phyloP scores from a whole-genome alignment of 345 rosid species.

The Citrus inodora region DNA sequence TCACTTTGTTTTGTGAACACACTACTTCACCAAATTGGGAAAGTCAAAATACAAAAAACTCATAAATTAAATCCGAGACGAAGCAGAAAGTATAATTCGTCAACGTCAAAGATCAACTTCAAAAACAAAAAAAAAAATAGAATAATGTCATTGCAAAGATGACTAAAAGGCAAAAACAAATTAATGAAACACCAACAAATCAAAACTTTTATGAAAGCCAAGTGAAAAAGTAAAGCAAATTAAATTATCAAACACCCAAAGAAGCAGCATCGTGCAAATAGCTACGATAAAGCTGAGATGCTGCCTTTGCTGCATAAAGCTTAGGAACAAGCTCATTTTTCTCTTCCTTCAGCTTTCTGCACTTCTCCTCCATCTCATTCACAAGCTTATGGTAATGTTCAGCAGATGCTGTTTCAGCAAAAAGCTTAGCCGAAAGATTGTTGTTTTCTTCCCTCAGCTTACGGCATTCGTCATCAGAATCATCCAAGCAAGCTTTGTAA shows the following conservation, averaged over 20 bases:
- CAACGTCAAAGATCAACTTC: too few relatives aligned
- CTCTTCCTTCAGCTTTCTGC: not conserved
- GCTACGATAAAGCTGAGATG: constrained; percentile 1
- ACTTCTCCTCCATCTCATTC: not conserved
- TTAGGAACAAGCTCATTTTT: not conserved
- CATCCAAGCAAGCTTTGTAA: not conserved
- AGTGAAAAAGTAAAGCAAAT: too few relatives aligned
- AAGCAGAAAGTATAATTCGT: too few relatives aligned
- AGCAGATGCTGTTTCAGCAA: not conserved
- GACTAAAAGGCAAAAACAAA: not conserved
- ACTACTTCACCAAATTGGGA: too few relatives aligned
- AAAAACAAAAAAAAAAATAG: not conserved
- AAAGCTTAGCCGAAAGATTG: not conserved
- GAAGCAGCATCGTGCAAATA: not conserved
- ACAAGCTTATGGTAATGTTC: not conserved
- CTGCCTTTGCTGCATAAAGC: not conserved
- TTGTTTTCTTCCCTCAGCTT: not conserved
- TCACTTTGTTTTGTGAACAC: too few relatives aligned
- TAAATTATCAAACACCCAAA: not conserved
- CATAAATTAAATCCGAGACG: too few relatives aligned
- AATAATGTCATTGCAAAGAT: not conserved
- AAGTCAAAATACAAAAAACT: too few relatives aligned
- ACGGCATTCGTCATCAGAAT: not conserved
- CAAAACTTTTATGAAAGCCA: not conserved
- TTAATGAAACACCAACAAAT: not conserved